These are phyloP conservation scores for Sanghuangporus weigelae DNA, from an alignment of 1,284 basidiomycete species.

Conservation along the genomic window DNA sequence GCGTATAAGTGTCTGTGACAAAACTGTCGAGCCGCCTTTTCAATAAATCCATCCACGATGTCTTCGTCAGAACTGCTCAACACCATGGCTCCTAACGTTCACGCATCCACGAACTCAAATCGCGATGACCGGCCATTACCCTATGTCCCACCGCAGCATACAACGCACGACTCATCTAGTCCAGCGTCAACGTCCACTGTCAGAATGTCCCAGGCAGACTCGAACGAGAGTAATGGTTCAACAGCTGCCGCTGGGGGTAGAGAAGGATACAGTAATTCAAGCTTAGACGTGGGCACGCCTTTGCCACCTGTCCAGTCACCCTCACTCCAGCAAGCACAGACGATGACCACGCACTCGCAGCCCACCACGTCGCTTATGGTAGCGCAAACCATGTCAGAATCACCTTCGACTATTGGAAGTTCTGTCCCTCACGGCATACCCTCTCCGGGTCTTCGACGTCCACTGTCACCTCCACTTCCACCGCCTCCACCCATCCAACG, in stretches of 20 bases:
- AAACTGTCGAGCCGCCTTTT: background rate
- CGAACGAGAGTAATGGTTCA: background rate
- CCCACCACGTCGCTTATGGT: background rate
- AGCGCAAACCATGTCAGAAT: background rate
- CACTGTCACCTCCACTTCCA: background rate
- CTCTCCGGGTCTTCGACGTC: background rate
- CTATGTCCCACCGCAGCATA: background rate
- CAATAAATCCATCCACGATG: background rate
- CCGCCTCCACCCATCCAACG: background rate
- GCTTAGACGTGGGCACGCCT: background rate
- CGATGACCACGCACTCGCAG: background rate
- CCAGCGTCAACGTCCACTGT: background rate
- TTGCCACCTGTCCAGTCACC: background rate
- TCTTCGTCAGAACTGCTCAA: background rate
- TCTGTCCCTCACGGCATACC: background rate
- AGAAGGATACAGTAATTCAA: background rate
- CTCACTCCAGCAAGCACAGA: background rate
- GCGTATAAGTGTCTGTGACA: background rate
- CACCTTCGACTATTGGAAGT: background rate
- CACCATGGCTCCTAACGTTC: background rate
- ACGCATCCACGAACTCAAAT: background rate
- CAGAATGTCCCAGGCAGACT: background rate
- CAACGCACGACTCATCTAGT: background rate
- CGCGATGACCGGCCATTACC: background rate
- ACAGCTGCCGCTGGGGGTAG: background rate